Percentiles rank a stretch among this genome's conserved stretches.
phyloP scores from a whole-genome alignment of 1,139 yeast species.

The Zygosaccharomyces sapae region DNA sequence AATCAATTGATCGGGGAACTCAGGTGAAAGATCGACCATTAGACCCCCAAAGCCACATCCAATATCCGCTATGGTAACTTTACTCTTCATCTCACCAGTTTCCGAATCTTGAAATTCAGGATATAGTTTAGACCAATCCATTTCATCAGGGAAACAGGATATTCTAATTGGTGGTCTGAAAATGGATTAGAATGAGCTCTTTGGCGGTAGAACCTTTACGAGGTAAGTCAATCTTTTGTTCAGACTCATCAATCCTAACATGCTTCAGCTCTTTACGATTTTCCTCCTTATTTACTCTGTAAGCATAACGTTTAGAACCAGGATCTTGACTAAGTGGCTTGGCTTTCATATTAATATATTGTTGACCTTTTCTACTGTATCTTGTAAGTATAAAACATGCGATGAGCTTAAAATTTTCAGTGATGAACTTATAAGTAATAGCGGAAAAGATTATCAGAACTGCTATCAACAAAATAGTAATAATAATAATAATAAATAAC shows the following conservation, averaged over 20 bases:
- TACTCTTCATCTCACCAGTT: constrained; percentile 43
- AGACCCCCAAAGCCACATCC: constrained; percentile 99
- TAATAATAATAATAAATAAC: no score
- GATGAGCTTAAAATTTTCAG: constrained; percentile 17
- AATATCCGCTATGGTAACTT: constrained; percentile 88
- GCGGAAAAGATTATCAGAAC: no score
- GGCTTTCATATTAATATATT: constrained; percentile 20
- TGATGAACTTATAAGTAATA: not conserved
- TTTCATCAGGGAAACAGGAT: constrained; percentile 75
- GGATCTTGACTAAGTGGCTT: constrained; percentile 28
- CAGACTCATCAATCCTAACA: constrained; percentile 34
- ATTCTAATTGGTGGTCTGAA: constrained; percentile 87
- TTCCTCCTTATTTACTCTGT: constrained; percentile 36
- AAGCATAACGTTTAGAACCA: constrained; percentile 32
- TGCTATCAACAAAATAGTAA: no score
- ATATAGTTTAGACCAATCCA: constrained; percentile 82
- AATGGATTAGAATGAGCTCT: constrained; percentile 98
- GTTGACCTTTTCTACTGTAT: not conserved
- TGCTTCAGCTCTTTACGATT: constrained; percentile 41
- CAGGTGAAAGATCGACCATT: constrained; percentile 72
- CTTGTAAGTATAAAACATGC: constrained; percentile 6
- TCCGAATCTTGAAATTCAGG: constrained; percentile 52
- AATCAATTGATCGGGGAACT: constrained; percentile 65
- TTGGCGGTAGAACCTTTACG: constrained; percentile 89
- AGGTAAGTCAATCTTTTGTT: constrained; percentile 48